phyloP scores from a whole-genome alignment of 2,329 filamentous ascomycete species.

The Alternaria gaisen region DNA sequence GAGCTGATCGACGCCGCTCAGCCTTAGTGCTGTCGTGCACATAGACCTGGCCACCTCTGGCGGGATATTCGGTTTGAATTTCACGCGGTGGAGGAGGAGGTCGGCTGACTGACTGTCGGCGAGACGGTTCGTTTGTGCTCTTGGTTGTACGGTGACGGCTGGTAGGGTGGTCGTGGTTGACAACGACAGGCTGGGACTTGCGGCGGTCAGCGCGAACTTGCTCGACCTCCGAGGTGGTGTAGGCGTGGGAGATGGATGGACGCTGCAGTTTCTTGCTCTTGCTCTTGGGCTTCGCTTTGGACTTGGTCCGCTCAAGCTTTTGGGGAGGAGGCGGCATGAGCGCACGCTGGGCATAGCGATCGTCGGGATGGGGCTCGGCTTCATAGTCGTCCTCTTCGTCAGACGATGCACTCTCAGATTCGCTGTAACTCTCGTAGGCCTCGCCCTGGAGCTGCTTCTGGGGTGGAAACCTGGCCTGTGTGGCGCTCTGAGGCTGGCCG shows the following conservation, averaged over 20 bases:
- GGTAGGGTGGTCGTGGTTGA: conserved; percentile 22
- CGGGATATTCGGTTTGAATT: conserved; percentile 41
- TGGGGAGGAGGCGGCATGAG: conserved; percentile 42
- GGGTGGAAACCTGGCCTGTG: conserved; percentile 12
- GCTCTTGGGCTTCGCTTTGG: conserved; percentile 13
- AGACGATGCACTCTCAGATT: conserved; percentile 23
- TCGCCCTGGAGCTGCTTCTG: conserved; percentile 23
- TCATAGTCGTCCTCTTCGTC: conserved; percentile 27
- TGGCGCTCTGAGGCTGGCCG: conserved; percentile 22
- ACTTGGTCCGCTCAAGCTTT: conserved; percentile 21
- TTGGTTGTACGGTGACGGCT: conserved; percentile 22
- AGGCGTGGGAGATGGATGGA: conserved; percentile 37
- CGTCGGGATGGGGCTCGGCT: not conserved
- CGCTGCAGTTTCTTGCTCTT: conserved; percentile 19
- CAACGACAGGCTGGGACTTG: conserved; percentile 26
- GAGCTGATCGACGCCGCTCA: conserved; percentile 40
- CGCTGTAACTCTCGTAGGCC: conserved; percentile 22
- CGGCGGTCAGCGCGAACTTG: conserved; percentile 20
- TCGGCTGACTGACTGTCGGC: conserved; percentile 36
- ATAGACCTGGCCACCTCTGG: conserved; percentile 33
- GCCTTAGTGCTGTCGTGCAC: conserved; percentile 37
- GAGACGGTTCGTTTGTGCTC: conserved; percentile 30
- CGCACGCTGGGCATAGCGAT: conserved; percentile 20
- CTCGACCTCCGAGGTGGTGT: conserved; percentile 34
- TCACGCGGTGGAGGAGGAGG: conserved; percentile 49